Base-by-base conservation (phyloP, 805 yeast species). In the Wickerhamiella domercqiae region DNA sequence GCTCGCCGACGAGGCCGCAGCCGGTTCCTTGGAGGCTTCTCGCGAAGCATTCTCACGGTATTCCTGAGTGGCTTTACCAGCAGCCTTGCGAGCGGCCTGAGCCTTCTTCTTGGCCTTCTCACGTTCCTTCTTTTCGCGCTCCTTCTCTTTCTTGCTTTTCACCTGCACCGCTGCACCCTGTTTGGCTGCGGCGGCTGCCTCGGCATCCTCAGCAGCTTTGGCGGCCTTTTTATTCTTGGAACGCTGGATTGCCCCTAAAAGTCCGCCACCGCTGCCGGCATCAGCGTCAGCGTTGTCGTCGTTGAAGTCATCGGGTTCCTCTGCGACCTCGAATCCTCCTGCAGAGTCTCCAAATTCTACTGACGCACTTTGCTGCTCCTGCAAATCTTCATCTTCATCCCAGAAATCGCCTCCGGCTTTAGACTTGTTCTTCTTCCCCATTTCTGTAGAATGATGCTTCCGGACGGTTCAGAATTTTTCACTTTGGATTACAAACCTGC, bases 81-180 rank as follows among this genome's bases (percentile, higher is more conserved):
- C 74, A 60, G 83, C 84, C 71, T 83, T 84, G 61, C 74, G 78
- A 32, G 94, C 94, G 42, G 75, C 71, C 49, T 45, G 47, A 41
- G 47, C 47, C 63, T 82, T 84, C 77, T 87, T 87, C 60, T 75
- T 70, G 50, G 77, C 81, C 67, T 87, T 87, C 45, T 62, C 67
- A 26, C 62, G 59, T 53, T 62, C 66, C 49, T 62, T 63, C 53
- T 86, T 94, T 59, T 87, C 93, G 73, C 81, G 82, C 60, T 90
- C 94, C 64, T 77, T 86, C 64, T 87, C 97, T 62, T 87, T 84
- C 71, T 87, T 90, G 40, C 87, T 73, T 60, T 86, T 83, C 54
- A 84, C 67, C 46, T 73, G 70, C 34, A 87, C 83, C 21, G 71
- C 83, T 22, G 55, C 61, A 35, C 67, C 72, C 37, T 58, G 56